Percentiles rank a stretch among this genome's conserved stretches.
Evolutionary conservation across 768 basidiomycete genomes (phyloP).

Genomic region (Butyriboletus loyo): DNA sequence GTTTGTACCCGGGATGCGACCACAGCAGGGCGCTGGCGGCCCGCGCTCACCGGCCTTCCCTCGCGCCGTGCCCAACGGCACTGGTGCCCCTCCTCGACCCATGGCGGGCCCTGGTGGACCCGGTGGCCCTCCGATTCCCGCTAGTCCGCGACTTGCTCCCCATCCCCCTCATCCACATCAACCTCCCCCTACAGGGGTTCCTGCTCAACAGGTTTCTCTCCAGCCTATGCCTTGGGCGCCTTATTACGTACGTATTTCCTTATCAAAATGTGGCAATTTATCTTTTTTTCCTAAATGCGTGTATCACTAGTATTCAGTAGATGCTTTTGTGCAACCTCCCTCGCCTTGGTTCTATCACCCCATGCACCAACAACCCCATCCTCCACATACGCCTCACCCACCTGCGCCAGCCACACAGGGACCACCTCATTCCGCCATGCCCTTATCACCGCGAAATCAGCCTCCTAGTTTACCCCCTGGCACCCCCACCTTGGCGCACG

Average conservation of each 20-base stretch:
- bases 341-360: slow-evolving; percentile 39
- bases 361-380: slow-evolving; percentile 42
- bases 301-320: slow-evolving; percentile 40
- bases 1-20: slow-evolving; percentile 51
- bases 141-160: slow-evolving; percentile 66
- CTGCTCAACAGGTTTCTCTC: slow-evolving; percentile 42
- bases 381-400: slow-evolving; percentile 43
- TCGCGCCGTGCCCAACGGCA: slow-evolving; percentile 62
- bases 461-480: slow-evolving; percentile 54
- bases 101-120: slow-evolving; percentile 50
- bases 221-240: slow-evolving; percentile 39
- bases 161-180: slow-evolving; percentile 45
- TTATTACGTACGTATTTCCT: slow-evolving; percentile 55
- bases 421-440: slow-evolving; percentile 48
- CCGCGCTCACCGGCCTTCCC: slow-evolving; percentile 68
- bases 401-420: slow-evolving; percentile 36
- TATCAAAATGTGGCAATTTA: neutral
- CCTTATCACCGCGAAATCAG: slow-evolving; percentile 69
- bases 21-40: slow-evolving; percentile 44
- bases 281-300: slow-evolving; percentile 1
- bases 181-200: slow-evolving; percentile 53
- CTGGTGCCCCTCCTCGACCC: slow-evolving; percentile 45
- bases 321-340: slow-evolving; percentile 44
- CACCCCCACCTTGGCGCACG: slow-evolving; percentile 66
- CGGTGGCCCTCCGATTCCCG: slow-evolving; percentile 47